Percentiles rank a stretch among this genome's conserved stretches.
Evolutionary conservation across 2,329 filamentous ascomycete species (phyloP).

Genomic region (Stagonosporopsis tanaceti): DNA sequence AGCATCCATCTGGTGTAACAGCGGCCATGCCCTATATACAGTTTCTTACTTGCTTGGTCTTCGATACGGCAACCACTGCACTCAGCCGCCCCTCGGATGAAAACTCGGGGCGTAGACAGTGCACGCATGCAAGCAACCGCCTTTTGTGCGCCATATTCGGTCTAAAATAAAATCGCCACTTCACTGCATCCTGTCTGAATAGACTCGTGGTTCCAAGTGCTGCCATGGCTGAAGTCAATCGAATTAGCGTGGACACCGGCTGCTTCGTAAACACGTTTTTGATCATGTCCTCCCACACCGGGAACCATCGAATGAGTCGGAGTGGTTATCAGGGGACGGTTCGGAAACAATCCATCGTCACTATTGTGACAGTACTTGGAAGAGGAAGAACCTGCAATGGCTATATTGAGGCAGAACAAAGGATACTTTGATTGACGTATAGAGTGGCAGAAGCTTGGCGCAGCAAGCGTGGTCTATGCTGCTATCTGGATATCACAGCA

Average conservation of each 20-base stretch:
- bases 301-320: too few species aligned
- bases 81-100: neutral
- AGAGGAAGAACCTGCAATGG: too few species aligned
- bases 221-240: too few species aligned
- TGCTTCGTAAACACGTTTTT: too few species aligned
- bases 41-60: neutral
- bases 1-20: neutral
- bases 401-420: too few species aligned
- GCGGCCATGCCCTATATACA: neutral
- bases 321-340: too few species aligned
- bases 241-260: too few species aligned
- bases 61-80: neutral
- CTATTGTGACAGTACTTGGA: too few species aligned
- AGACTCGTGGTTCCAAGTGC: too few species aligned
- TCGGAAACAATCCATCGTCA: too few species aligned
- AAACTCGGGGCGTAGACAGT: slow-evolving; percentile 7
- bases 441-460: neutral
- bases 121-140: slow-evolving; percentile 1
- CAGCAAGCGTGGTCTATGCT: neutral
- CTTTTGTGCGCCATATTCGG: too few species aligned
- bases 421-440: neutral
- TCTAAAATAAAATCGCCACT: neutral
- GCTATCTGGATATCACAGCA: neutral
- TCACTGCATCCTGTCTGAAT: neutral
- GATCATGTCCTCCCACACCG: too few species aligned